These are phyloP conservation scores for Schrenkiella parvula DNA, from an alignment of 345 rosid species.

Conservation along the genomic window DNA sequence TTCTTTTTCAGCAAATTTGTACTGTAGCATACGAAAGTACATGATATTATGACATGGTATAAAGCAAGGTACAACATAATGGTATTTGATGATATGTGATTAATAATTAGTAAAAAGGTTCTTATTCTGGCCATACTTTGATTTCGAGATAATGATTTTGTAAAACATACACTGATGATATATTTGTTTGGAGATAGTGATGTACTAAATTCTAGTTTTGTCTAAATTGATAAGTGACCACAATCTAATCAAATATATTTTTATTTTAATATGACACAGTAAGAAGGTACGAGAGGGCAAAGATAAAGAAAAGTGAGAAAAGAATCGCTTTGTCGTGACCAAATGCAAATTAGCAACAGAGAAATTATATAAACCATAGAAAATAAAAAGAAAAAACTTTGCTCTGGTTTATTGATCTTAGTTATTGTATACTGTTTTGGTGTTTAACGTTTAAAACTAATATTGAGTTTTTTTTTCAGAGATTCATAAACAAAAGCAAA, in stretches of 20 bases:
- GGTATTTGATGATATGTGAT: conserved; percentile 12
- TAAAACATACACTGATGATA: too few species aligned
- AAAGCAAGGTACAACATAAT: conserved; percentile 21
- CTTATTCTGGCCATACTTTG: background rate
- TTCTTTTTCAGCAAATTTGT: conserved; percentile 4
- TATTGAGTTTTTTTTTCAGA: background rate
- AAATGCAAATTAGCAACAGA: conserved; percentile 32
- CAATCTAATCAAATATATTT: background rate
- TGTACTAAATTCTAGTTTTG: background rate
- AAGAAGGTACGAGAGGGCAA: conserved; percentile 10
- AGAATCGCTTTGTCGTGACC: conserved; percentile 39
- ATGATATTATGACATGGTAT: conserved; percentile 1
- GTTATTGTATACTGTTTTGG: background rate
- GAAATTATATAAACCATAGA: background rate
- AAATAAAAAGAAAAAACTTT: background rate
- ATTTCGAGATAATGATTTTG: too few species aligned
- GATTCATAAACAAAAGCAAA: background rate
- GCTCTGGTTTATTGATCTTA: background rate
- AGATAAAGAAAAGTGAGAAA: conserved; percentile 14
- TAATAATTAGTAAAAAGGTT: background rate
- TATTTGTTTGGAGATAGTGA: too few species aligned
- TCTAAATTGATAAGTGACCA: background rate
- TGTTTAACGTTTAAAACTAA: background rate
- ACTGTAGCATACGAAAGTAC: conserved; percentile 4
- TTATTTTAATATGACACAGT: conserved; percentile 6